Percentiles rank a stretch among this genome's conserved stretches.
phyloP scores from a whole-genome alignment of 345 rosid species.

The Populus tremula region DNA sequence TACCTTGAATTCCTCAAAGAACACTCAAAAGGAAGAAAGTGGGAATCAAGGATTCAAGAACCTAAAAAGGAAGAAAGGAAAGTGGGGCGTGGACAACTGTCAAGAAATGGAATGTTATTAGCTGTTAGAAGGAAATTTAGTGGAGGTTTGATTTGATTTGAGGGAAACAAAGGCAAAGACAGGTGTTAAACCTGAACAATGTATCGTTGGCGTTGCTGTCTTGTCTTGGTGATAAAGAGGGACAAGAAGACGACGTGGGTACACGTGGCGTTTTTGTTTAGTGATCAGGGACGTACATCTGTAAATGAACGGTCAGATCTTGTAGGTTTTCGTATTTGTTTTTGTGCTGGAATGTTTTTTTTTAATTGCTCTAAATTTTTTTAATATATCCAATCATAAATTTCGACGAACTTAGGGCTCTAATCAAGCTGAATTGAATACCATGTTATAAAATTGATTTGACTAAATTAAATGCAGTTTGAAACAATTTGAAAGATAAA shows the following conservation, averaged over 20 bases:
- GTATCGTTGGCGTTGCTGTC: background rate
- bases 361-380: background rate
- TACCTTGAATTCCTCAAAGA: constrained; percentile 56
- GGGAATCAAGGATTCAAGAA: constrained; percentile 27
- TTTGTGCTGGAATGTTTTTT: background rate
- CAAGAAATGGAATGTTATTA: constrained; percentile 17
- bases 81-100: constrained; percentile 23
- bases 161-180: constrained; percentile 22
- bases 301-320: constrained; percentile 17
- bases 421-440: background rate
- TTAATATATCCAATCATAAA: background rate
- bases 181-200: background rate
- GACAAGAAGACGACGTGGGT: constrained; percentile 34
- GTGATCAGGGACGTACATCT: constrained; percentile 28
- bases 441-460: background rate
- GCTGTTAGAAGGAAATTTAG: background rate
- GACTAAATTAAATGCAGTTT: background rate
- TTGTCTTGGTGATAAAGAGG: constrained; percentile 11
- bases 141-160: constrained; percentile 32
- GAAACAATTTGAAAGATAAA: background rate
- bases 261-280: constrained; percentile 19
- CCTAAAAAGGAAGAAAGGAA: constrained; percentile 14
- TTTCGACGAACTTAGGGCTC: background rate
- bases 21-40: background rate
- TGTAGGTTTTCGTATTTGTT: background rate